These are phyloP conservation scores for Middelhovenomyces tepae DNA, from an alignment of 805 yeast species.

Conservation along the genomic window DNA sequence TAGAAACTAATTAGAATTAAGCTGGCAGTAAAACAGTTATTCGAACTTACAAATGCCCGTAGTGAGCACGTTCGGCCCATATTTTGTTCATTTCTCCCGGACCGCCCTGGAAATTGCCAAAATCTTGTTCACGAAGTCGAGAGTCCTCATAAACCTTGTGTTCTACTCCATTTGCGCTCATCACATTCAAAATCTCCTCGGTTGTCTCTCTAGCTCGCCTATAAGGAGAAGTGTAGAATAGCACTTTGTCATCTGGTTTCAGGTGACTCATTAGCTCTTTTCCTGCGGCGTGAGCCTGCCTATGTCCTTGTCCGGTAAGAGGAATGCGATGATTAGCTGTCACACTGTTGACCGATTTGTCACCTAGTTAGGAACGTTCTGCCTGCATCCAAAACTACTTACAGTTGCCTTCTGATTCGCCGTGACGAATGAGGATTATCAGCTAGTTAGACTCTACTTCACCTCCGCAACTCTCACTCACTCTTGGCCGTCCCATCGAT, in stretches of 20 bases:
- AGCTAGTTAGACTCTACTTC: slow-evolving; percentile 31
- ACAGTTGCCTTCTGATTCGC: slow-evolving; percentile 84
- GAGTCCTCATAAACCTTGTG: slow-evolving; percentile 77
- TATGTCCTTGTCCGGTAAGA: slow-evolving; percentile 61
- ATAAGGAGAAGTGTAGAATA: slow-evolving; percentile 84
- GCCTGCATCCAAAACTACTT: slow-evolving; percentile 7
- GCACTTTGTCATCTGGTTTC: slow-evolving; percentile 44
- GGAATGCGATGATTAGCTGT: slow-evolving; percentile 76
- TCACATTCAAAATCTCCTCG: slow-evolving; percentile 54
- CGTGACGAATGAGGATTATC: slow-evolving; percentile 78
- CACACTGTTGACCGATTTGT: slow-evolving; percentile 68
- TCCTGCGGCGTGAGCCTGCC: slow-evolving; percentile 33
- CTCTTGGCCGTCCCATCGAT: slow-evolving; percentile 39
- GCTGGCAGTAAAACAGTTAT: slow-evolving; percentile 17
- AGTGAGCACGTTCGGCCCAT: slow-evolving; percentile 77
- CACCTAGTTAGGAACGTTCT: slow-evolving; percentile 29
- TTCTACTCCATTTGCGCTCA: slow-evolving; percentile 31
- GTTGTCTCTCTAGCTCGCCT: slow-evolving; percentile 77
- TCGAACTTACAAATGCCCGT: slow-evolving; percentile 53
- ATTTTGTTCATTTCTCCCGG: slow-evolving; percentile 66
- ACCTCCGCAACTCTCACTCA: slow-evolving; percentile 20
- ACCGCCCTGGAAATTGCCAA: slow-evolving; percentile 81
- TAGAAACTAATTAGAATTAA: slow-evolving; percentile 41
- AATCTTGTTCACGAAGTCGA: slow-evolving; percentile 87
- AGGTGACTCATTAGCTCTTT: slow-evolving; percentile 28